Percentiles rank a stretch among this genome's conserved stretches.
Conservation (phyloP, 2,329 filamentous ascomycete species). For the Fusarium xylarioides region DNA sequence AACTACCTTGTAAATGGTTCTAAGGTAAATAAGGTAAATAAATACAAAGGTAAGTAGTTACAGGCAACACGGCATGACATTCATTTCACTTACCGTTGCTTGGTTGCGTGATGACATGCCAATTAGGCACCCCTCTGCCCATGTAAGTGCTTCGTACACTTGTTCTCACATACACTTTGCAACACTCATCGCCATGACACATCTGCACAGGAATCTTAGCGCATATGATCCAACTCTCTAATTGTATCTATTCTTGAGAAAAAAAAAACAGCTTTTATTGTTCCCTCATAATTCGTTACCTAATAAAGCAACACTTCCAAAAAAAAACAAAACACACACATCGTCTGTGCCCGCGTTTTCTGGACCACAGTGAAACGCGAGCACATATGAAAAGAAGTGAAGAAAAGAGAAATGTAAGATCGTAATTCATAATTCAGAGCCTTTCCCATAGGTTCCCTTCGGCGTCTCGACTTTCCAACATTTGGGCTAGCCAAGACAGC, state of each 20-base stretch:
- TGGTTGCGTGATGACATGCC: neutral
- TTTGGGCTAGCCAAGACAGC: slow-evolving; percentile 29
- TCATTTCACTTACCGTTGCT: neutral
- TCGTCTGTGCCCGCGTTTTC: slow-evolving; percentile 43
- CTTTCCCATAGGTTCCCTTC: slow-evolving; percentile 38
- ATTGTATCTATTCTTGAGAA: slow-evolving; percentile 40
- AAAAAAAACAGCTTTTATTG: slow-evolving; percentile 51
- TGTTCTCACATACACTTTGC: neutral
- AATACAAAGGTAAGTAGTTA: neutral
- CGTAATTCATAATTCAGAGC: slow-evolving; percentile 39
- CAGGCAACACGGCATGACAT: neutral
- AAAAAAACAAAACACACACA: slow-evolving; percentile 39
- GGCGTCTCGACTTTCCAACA: slow-evolving; percentile 38
- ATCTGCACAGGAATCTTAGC: slow-evolving; percentile 6
- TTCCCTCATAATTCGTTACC: slow-evolving; percentile 54
- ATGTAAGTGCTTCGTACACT: neutral
- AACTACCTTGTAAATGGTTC: neutral
- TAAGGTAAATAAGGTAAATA: neutral
- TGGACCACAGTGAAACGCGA: neutral
- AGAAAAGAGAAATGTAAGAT: slow-evolving; percentile 45
- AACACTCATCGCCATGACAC: neutral
- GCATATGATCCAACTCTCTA: slow-evolving; percentile 35
- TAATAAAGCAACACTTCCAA: slow-evolving; percentile 49
- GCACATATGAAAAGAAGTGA: slow-evolving; percentile 36
- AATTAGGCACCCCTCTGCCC: neutral